Percentiles rank a stretch among this genome's conserved stretches.
phyloP scores from a whole-genome alignment of 768 basidiomycete species.

The Pulveroboletus sp. region DNA sequence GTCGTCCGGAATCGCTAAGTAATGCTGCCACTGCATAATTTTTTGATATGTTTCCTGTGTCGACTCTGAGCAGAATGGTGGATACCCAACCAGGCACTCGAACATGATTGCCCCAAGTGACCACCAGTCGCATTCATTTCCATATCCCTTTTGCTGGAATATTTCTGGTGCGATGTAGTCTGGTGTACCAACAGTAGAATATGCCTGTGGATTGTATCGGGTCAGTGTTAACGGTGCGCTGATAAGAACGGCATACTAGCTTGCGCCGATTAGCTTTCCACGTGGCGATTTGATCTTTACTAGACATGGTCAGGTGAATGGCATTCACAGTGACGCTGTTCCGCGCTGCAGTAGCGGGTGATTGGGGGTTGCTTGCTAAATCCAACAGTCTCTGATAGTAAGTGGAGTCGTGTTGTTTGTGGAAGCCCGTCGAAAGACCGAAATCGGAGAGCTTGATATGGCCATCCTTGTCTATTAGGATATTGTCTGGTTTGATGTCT shows the following conservation, averaged over 20 bases:
- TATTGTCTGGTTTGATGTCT: conserved; percentile 99
- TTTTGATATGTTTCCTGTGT: conserved; percentile 98
- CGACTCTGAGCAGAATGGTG: conserved; percentile 93
- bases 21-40: conserved; percentile 90
- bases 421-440: conserved; percentile 98
- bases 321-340: conserved; percentile 98
- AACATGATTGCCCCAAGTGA: conserved; percentile 98
- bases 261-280: conserved; percentile 99
- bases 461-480: conserved; percentile 83
- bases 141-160: conserved; percentile 95
- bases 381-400: conserved; percentile 92
- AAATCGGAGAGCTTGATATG: conserved; percentile 99
- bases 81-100: conserved; percentile 95
- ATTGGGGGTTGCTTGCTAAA: conserved; percentile 43
- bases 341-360: conserved; percentile 48
- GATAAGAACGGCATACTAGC: conserved; percentile 50
- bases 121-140: conserved; percentile 99
- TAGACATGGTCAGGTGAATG: conserved; percentile 93
- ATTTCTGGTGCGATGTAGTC: conserved; percentile 98
- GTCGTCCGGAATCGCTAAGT: conserved; percentile 88
- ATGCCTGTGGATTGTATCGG: conserved; percentile 53
- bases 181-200: conserved; percentile 96
- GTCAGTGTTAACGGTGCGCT: background rate
- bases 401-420: conserved; percentile 93
- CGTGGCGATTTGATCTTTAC: conserved; percentile 90